A percentile compares a stretch with the other conserved stretches of the same genome.
Conservation (phyloP, 2,329 filamentous ascomycete genomes). For the Fusarium chlamydosporum region DNA sequence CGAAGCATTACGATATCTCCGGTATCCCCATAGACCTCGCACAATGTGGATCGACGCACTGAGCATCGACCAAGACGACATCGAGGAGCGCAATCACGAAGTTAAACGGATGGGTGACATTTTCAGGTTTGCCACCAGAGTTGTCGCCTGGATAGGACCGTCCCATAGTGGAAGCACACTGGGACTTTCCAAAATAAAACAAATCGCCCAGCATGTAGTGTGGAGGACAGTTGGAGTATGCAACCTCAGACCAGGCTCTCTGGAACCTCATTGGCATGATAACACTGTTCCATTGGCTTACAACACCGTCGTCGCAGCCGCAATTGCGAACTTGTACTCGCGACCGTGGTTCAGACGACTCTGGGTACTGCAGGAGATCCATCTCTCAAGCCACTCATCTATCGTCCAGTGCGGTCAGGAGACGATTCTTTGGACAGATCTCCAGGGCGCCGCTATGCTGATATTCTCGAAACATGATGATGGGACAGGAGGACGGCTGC, state of each 20-base stretch:
- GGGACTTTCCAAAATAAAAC: neutral
- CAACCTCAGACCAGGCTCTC: neutral
- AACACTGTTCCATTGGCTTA: neutral
- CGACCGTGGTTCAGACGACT: neutral
- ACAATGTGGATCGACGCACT: constrained; percentile 20
- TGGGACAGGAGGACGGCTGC: neutral
- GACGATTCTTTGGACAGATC: neutral
- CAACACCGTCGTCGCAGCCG: neutral
- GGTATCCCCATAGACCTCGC: constrained; percentile 1
- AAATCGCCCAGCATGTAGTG: neutral
- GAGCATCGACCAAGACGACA: constrained; percentile 6
- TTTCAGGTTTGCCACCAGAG: constrained; percentile 13
- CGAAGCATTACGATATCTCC: neutral
- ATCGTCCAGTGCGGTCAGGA: neutral
- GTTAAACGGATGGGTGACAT: constrained; percentile 26
- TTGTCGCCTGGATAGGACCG: constrained; percentile 12
- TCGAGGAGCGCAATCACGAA: constrained; percentile 15
- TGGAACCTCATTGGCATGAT: neutral
- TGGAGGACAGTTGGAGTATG: neutral
- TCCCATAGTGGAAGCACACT: neutral
- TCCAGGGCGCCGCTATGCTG: neutral
- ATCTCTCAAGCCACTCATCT: neutral
- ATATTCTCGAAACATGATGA: neutral
- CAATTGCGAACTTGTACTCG: neutral
- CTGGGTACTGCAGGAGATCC: neutral